Base-by-base conservation (phyloP, 2,329 filamentous ascomycete species). In the Clarireedia homoeocarpa region DNA sequence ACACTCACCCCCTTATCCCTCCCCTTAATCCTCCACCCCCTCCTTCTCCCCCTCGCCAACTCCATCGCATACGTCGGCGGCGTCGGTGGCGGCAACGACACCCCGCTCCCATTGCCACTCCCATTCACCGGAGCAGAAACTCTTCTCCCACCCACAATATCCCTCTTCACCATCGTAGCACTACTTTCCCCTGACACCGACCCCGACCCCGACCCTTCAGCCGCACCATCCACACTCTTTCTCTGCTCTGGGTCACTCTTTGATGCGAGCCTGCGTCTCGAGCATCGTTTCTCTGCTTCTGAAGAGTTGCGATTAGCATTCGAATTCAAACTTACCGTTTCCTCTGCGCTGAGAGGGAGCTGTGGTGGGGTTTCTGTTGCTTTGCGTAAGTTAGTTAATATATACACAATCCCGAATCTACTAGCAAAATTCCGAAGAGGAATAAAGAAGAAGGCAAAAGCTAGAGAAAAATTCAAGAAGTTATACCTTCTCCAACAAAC, bases 11-110 rank as follows among this genome's bases (percentile, higher is more conserved):
- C 30, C 34, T 27, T 23, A 27, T 17, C 51, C 10, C 51, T 46
- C 36, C 42, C 38, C 12, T 42, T 30, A 48, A 53, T 48, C n/a
- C 15, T 48, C 44, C 51, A 53, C n/a, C 27, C 24, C 17, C 42
- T 53, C 44, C n/a, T 53, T n/a, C 39, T 53, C 6, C 44, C 51
- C 51, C 44, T 53, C 44, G 47, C 47, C 44, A 53, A 48, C 0
- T 23, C 38, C 17, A 40, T n/a, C 2, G 38, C 38, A 40, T 40
- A 40, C 17, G 17, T n/a, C 14, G 38, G 38, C 17, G 38, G 38
- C 14, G 38, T 40, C 38, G 38, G 14, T 5, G 38, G 15, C 14
- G 38, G 38, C 17, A 17, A 17, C 38, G n/a, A 14, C 14, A 26
- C n/a, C 15, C 10, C 44, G 20, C 30, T 53, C 38, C 7, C n/a